A percentile compares a stretch with the other conserved stretches of the same genome.
These are phyloP conservation scores for Aspergillus neoniger DNA, from an alignment of 2,329 filamentous ascomycete species.

Conservation along the genomic window DNA sequence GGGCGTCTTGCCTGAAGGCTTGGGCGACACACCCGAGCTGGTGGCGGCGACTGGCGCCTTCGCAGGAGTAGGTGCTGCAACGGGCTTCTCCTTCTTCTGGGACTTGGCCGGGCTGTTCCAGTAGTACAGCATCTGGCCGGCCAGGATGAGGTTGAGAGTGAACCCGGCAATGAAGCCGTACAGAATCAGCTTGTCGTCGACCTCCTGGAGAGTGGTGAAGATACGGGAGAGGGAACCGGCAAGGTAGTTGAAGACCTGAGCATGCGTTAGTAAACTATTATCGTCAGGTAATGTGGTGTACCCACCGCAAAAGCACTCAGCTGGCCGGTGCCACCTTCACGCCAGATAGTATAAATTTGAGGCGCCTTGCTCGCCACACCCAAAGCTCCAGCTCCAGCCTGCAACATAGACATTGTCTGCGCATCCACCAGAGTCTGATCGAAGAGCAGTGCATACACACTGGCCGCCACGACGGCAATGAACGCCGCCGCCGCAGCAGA, in stretches of 20 bases:
- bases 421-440: slow-evolving; percentile 63
- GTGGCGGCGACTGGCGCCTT: slow-evolving; percentile 36
- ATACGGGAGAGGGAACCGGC: slow-evolving; percentile 88
- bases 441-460: slow-evolving; percentile 69
- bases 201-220: slow-evolving; percentile 96
- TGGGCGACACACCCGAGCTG: slow-evolving; percentile 46
- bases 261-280: background rate
- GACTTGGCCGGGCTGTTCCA: slow-evolving; percentile 68
- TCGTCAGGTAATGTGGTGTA: slow-evolving; percentile 22
- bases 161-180: slow-evolving; percentile 94
- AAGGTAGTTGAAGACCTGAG: slow-evolving; percentile 96
- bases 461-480: slow-evolving; percentile 72
- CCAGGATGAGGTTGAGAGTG: slow-evolving; percentile 81
- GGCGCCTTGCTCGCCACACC: slow-evolving; percentile 89
- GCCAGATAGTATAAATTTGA: slow-evolving; percentile 85
- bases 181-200: slow-evolving; percentile 92
- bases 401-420: slow-evolving; percentile 70
- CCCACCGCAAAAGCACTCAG: slow-evolving; percentile 93
- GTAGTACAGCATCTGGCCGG: slow-evolving; percentile 91
- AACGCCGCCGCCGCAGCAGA: slow-evolving; percentile 71
- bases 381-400: slow-evolving; percentile 80
- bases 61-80: slow-evolving; percentile 22
- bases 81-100: slow-evolving; percentile 31
- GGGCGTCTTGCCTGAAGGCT: slow-evolving; percentile 50
- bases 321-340: slow-evolving; percentile 87